Evolutionary conservation across 768 basidiomycete genomes (phyloP).

Genomic region (Boletus rex-veris): DNA sequence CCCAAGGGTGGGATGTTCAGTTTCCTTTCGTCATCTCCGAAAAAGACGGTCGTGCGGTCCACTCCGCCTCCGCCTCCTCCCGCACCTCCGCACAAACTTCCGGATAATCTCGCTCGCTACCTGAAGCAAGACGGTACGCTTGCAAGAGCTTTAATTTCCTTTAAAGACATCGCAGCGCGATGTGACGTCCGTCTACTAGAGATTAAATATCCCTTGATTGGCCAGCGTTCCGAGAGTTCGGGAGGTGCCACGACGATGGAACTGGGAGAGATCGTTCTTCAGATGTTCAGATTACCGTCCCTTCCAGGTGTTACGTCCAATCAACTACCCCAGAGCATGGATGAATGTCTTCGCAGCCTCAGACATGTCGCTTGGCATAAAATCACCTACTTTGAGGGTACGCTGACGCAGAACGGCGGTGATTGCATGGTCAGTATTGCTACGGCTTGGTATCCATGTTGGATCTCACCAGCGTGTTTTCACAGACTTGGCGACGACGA

Average conservation of each 20-base stretch:
- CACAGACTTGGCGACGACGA: constrained; percentile 77
- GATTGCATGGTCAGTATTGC: constrained; percentile 73
- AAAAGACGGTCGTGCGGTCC: constrained; percentile 58
- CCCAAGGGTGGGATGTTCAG: constrained; percentile 65
- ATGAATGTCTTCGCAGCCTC: constrained; percentile 87
- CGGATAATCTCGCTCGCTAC: constrained; percentile 79
- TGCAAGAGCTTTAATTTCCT: constrained; percentile 82
- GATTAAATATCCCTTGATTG: constrained; percentile 77
- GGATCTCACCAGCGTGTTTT: not conserved
- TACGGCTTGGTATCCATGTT: not conserved
- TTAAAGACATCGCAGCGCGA: constrained; percentile 78
- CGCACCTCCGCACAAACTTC: constrained; percentile 42
- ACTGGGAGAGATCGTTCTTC: constrained; percentile 84
- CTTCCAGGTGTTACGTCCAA: constrained; percentile 76
- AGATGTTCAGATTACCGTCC: constrained; percentile 87
- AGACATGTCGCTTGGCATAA: constrained; percentile 93
- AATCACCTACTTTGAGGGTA: constrained; percentile 89
- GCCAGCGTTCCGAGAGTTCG: constrained; percentile 55
- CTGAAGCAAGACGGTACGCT: constrained; percentile 84
- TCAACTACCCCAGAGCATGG: constrained; percentile 85
- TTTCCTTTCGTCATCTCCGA: constrained; percentile 70
- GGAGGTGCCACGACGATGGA: constrained; percentile 62
- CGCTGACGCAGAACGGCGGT: constrained; percentile 88
- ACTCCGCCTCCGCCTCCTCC: constrained; percentile 33
- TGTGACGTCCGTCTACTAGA: constrained; percentile 87